Evolutionary conservation across 169 alveolate genomes (phyloP).

Genomic region (Cryptosporidium ryanae): DNA sequence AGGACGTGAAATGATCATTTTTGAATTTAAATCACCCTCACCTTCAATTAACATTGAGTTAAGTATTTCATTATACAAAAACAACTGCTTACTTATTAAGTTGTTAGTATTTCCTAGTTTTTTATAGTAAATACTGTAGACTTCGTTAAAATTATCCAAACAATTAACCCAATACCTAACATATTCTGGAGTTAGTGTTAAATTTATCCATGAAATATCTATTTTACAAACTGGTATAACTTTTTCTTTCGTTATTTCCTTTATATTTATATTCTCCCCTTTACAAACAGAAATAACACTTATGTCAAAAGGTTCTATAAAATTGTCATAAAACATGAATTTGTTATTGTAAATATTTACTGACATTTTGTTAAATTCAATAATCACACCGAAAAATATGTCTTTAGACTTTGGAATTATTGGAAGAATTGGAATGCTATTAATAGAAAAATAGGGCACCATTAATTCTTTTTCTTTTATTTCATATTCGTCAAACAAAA

Average conservation of each 20-base stretch:
- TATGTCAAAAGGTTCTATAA: conserved; percentile 64
- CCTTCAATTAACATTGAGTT: not conserved
- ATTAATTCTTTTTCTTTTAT: conserved; percentile 20
- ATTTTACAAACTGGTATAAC: conserved; percentile 18
- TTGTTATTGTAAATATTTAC: conserved; percentile 44
- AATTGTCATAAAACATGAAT: conserved; percentile 50
- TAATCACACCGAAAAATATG: conserved; percentile 18
- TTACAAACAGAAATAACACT: conserved; percentile 9
- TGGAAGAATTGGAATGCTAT: conserved; percentile 42
- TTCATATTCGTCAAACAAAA: conserved; percentile 13
- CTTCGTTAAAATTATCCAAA: conserved; percentile 43
- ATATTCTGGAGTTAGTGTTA: conserved; percentile 59
- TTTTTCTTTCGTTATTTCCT: conserved; percentile 17
- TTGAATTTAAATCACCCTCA: not conserved
- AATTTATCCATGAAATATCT: conserved; percentile 56
- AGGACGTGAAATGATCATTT: not conserved
- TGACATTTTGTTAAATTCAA: conserved; percentile 34
- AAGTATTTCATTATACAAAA: not conserved
- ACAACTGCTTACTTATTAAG: not conserved
- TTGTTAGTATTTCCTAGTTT: not conserved
- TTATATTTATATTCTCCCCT: not conserved
- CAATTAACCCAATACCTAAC: conserved; percentile 50
- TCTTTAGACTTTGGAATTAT: conserved; percentile 32
- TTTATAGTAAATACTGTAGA: conserved; percentile 2
- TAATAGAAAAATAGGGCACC: conserved; percentile 39